Conservation (phyloP, 305 asterid genomes). For the Striga hermonthica region DNA sequence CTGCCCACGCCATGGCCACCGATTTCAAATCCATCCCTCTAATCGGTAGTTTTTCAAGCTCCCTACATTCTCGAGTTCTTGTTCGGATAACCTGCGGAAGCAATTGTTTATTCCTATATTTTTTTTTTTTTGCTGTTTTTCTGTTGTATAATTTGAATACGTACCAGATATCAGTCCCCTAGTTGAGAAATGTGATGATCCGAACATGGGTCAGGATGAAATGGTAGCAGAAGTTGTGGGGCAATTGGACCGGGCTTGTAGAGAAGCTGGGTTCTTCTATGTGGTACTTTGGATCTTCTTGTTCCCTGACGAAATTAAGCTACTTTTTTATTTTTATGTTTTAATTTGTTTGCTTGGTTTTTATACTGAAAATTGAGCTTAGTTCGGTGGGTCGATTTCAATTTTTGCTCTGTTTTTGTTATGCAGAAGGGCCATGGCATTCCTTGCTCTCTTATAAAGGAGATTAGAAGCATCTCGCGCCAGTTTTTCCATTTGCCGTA, state of each 20-base stretch:
- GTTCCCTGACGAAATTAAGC: neutral
- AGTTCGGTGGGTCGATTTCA: neutral
- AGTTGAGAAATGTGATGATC: constrained; percentile 71
- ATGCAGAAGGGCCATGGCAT: constrained; percentile 85
- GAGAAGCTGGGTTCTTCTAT: constrained; percentile 77
- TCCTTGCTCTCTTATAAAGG: constrained; percentile 53
- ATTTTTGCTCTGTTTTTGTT: neutral
- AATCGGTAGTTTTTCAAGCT: constrained; percentile 43
- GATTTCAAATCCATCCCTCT: constrained; percentile 70
- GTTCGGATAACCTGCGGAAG: neutral
- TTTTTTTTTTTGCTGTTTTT: neutral
- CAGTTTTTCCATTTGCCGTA: constrained; percentile 62
- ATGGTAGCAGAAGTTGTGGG: constrained; percentile 61
- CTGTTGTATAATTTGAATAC: neutral
- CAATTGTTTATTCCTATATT: neutral
- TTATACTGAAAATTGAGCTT: neutral
- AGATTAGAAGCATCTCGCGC: constrained; percentile 56
- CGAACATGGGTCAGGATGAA: constrained; percentile 49
- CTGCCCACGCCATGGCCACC: constrained; percentile 53
- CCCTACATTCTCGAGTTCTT: neutral
- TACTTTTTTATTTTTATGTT: neutral
- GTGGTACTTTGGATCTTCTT: constrained; percentile 46
- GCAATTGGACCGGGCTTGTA: constrained; percentile 70
- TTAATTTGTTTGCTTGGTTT: neutral
- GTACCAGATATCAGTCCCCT: constrained; percentile 59